Evolutionary conservation across 495 filamentous ascomycete species (phyloP).

Genomic region (Trichocladium antarcticum): DNA sequence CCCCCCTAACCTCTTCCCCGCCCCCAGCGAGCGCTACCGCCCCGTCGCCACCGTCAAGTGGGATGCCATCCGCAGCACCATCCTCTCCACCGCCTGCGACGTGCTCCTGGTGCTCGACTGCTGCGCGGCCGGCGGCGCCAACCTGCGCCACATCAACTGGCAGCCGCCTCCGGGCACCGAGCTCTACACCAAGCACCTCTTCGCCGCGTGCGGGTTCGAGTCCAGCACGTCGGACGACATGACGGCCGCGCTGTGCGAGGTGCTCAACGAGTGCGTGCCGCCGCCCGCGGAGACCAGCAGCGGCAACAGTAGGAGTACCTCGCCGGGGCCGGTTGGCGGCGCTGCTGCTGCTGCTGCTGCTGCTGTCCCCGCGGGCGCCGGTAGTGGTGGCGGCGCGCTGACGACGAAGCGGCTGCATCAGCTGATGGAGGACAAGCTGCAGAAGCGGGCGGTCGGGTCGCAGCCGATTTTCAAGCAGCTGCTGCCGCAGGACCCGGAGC

Average conservation of each 20-base stretch:
- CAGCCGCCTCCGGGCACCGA: constrained; percentile 12
- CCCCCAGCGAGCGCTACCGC: constrained; percentile 24
- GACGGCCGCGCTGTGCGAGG: constrained; percentile 26
- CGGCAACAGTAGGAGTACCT: neutral
- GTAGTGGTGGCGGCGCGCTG: neutral
- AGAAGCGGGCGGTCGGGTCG: constrained; percentile 17
- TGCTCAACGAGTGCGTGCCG: constrained; percentile 17
- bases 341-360: neutral
- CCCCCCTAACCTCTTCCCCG: neutral
- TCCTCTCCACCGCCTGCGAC: constrained; percentile 23
- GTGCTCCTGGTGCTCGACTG: constrained; percentile 28
- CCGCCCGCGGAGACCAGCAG: neutral
- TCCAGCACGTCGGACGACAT: constrained; percentile 28
- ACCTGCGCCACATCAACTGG: constrained; percentile 19
- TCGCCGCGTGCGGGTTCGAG: constrained; percentile 29
- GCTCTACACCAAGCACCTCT: constrained; percentile 27
- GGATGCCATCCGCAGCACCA: constrained; percentile 17
- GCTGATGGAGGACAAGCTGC: constrained; percentile 25
- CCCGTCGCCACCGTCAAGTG: constrained; percentile 23
- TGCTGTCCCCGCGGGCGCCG: neutral
- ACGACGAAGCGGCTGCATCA: constrained; percentile 28
- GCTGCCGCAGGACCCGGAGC: constrained; percentile 25
- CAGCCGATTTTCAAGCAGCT: constrained; percentile 31
- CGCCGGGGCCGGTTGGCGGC: neutral
- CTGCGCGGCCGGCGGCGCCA: constrained; percentile 27